Percentiles rank a stretch among this genome's conserved stretches.
Conservation (phyloP, 495 filamentous ascomycete species). For the Penicillium coprophilum region DNA sequence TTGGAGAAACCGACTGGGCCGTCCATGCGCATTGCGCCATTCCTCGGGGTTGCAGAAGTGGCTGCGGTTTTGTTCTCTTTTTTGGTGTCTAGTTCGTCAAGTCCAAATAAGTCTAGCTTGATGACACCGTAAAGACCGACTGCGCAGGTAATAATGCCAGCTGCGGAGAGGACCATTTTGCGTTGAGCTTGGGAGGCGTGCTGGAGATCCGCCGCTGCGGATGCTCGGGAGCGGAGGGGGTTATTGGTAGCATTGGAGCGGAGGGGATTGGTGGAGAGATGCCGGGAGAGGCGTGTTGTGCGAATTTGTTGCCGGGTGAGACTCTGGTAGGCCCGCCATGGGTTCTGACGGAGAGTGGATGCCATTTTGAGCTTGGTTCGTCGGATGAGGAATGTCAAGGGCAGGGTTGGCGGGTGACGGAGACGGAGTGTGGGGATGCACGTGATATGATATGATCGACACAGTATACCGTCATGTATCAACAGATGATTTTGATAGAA, state of each 20-base stretch:
- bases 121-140: constrained; percentile 42
- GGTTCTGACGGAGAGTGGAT: constrained; percentile 24
- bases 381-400: constrained; percentile 6
- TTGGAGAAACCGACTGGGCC: constrained; percentile 40
- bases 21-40: constrained; percentile 36
- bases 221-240: constrained; percentile 29
- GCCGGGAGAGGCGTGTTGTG: constrained; percentile 15
- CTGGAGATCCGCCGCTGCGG: constrained; percentile 18
- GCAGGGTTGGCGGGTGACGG: constrained; percentile 15
- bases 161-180: constrained; percentile 37
- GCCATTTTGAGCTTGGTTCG: constrained; percentile 27
- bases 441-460: constrained; percentile 27
- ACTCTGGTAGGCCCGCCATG: constrained; percentile 39
- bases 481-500: background rate
- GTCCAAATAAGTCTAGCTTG: constrained; percentile 41
- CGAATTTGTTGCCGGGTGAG: constrained; percentile 30
- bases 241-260: constrained; percentile 30
- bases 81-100: constrained; percentile 23
- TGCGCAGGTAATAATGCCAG: constrained; percentile 37
- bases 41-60: constrained; percentile 6
- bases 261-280: constrained; percentile 31
- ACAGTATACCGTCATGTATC: background rate
- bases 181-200: constrained; percentile 32
- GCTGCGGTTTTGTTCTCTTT: constrained; percentile 6
- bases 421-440: constrained; percentile 27